These are phyloP conservation scores for Aspergillus aculeatus DNA, from an alignment of 2,329 filamentous ascomycete genomes.

Conservation along the genomic window DNA sequence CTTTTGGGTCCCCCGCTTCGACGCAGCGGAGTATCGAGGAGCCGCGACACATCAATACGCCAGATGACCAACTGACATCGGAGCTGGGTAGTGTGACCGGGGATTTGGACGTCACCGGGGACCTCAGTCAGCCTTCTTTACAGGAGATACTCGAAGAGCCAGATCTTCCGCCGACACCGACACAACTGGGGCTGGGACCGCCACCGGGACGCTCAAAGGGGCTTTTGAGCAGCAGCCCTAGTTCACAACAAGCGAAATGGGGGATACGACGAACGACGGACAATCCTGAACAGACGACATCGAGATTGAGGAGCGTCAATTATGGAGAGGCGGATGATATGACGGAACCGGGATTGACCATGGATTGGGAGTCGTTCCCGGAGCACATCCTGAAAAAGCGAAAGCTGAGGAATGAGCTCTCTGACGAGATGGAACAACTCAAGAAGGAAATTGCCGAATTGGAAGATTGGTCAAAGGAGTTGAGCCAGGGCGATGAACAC, in stretches of 20 bases:
- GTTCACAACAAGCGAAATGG: constrained; percentile 28
- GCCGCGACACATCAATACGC: constrained; percentile 22
- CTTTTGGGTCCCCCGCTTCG: constrained; percentile 28
- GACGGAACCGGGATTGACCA: constrained; percentile 4
- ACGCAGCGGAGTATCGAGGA: constrained; percentile 13
- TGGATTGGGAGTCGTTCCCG: constrained; percentile 19
- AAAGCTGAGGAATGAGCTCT: constrained; percentile 53
- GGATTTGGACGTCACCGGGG: constrained; percentile 19
- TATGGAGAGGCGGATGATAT: constrained; percentile 17
- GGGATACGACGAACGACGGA: constrained; percentile 27
- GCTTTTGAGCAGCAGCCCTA: constrained; percentile 40
- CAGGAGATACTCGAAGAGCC: constrained; percentile 53
- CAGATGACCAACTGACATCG: constrained; percentile 33
- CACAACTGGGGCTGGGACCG: constrained; percentile 40
- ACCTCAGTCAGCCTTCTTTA: constrained; percentile 21
- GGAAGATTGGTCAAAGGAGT: constrained; percentile 60
- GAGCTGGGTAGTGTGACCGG: constrained; percentile 34
- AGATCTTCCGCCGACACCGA: constrained; percentile 58
- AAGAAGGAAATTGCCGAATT: constrained; percentile 59
- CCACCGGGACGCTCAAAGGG: constrained; percentile 32
- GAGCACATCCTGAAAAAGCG: constrained; percentile 47
- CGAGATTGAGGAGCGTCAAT: constrained; percentile 27
- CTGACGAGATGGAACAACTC: constrained; percentile 56
- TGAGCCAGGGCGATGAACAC: constrained; percentile 36
- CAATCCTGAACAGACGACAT: constrained; percentile 28